Evolutionary conservation across 129 eudicot genomes (phyloP).

Genomic region (Flaveria ramosissima): DNA sequence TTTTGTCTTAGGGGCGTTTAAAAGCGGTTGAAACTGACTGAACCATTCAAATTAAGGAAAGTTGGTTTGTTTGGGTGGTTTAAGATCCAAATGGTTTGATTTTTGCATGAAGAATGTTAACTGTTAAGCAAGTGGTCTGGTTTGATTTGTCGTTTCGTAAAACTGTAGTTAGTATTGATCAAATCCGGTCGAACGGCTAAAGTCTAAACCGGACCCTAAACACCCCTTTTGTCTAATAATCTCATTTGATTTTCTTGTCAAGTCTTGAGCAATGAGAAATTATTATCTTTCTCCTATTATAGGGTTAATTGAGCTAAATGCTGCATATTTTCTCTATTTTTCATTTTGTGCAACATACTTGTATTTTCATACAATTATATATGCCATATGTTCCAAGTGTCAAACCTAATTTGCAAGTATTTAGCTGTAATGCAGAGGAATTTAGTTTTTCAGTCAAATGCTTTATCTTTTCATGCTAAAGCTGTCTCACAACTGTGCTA

Average conservation of each 20-base stretch:
- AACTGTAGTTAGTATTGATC: too few relatives aligned
- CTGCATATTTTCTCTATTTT: neutral
- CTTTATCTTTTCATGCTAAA: slow-evolving; percentile 16
- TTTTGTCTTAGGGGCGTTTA: neutral
- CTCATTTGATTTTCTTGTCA: neutral
- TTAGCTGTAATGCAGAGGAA: slow-evolving; percentile 2
- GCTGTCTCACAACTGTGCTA: slow-evolving; percentile 11
- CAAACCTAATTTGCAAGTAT: neutral
- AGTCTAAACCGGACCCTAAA: too few relatives aligned
- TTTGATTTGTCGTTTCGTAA: neutral
- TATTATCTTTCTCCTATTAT: neutral
- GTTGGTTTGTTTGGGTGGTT: too few relatives aligned
- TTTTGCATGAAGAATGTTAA: too few relatives aligned
- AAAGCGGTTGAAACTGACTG: too few relatives aligned
- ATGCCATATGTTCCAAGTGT: neutral
- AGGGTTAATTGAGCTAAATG: neutral
- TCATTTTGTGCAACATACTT: too few relatives aligned
- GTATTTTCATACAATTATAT: neutral
- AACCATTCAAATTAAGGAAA: too few relatives aligned
- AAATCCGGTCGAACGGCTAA: too few relatives aligned
- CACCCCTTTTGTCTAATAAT: neutral
- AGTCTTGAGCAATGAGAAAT: neutral
- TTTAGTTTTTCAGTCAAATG: neutral
- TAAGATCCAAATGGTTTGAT: too few relatives aligned
- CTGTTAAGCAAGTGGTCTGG: too few relatives aligned